phyloP scores from a whole-genome alignment of 352 stramenopile species.

The Phytopythium boreale region DNA sequence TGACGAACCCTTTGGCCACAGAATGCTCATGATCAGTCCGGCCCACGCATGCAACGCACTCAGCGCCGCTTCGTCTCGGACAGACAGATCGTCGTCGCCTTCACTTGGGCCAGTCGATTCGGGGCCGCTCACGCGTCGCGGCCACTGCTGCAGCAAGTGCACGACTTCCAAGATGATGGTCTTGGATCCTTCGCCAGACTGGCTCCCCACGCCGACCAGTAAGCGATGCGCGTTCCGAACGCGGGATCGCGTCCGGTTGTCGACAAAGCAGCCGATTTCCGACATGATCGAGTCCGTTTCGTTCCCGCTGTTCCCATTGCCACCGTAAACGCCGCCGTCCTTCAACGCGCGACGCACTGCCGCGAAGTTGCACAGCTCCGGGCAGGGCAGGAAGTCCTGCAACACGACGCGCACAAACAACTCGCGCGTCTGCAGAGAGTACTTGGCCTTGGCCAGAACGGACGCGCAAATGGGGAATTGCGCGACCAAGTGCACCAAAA shows the following conservation, averaged over 20 bases:
- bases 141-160: constrained; percentile 66
- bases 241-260: constrained; percentile 40
- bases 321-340: constrained; percentile 47
- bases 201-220: constrained; percentile 58
- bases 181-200: constrained; percentile 77
- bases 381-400: constrained; percentile 70
- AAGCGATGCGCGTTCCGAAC: constrained; percentile 68
- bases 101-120: background rate
- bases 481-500: constrained; percentile 72
- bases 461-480: constrained; percentile 66
- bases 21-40: constrained; percentile 83
- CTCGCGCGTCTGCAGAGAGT: constrained; percentile 23
- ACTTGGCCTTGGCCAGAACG: constrained; percentile 57
- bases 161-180: constrained; percentile 74
- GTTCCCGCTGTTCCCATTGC: constrained; percentile 17
- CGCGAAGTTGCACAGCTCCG: constrained; percentile 65
- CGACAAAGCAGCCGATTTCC: constrained; percentile 38
- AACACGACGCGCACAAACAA: constrained; percentile 57
- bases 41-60: constrained; percentile 83
- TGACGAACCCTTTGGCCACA: constrained; percentile 76
- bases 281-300: constrained; percentile 31
- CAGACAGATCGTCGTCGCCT: constrained; percentile 28
- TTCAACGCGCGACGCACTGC: constrained; percentile 49
- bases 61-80: constrained; percentile 67
- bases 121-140: constrained; percentile 12